A percentile compares a stretch with the other conserved stretches of the same genome.
Conservation (phyloP, 108 stramenopile genomes). For the Pseudonitzschia pungens region DNA sequence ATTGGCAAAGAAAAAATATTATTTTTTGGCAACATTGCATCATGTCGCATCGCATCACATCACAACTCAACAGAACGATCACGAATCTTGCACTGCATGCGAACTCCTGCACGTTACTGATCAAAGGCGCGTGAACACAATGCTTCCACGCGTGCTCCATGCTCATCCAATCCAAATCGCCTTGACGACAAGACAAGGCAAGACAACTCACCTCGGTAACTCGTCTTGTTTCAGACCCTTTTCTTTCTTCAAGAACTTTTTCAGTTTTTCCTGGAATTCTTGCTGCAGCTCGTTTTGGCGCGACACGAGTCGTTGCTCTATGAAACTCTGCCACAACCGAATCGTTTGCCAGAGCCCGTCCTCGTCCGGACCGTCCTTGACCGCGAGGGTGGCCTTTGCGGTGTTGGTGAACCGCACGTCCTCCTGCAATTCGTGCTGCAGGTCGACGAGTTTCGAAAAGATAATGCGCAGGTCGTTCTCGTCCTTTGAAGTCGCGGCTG, state of each 20-base stretch:
- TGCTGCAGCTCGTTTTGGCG: conserved; percentile 79
- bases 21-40: background rate
- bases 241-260: conserved; percentile 72
- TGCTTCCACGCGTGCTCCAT: no score
- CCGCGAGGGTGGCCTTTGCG: conserved; percentile 56
- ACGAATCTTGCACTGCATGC: background rate
- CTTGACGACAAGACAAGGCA: no score
- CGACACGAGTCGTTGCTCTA: conserved; percentile 73
- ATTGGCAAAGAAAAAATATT: background rate
- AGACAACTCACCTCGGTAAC: conserved; percentile 54
- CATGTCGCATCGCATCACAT: no score
- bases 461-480: conserved; percentile 53
- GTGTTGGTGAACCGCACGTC: conserved; percentile 83
- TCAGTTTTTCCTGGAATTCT: conserved; percentile 79
- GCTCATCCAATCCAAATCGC: no score
- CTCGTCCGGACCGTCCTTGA: conserved; percentile 56
- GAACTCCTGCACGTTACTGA: background rate
- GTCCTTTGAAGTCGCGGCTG: conserved; percentile 30
- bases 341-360: conserved; percentile 82
- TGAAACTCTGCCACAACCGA: conserved; percentile 82
- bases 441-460: conserved; percentile 59
- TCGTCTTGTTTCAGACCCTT: conserved; percentile 64
- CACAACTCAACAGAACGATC: background rate
- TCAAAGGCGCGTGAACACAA: background rate
- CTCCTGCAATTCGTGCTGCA: conserved; percentile 78